Evolutionary conservation across 1,139 yeast genomes (phyloP), one percentile per base, ranked within the genome.

Genomic region (Pichia sp.): DNA sequence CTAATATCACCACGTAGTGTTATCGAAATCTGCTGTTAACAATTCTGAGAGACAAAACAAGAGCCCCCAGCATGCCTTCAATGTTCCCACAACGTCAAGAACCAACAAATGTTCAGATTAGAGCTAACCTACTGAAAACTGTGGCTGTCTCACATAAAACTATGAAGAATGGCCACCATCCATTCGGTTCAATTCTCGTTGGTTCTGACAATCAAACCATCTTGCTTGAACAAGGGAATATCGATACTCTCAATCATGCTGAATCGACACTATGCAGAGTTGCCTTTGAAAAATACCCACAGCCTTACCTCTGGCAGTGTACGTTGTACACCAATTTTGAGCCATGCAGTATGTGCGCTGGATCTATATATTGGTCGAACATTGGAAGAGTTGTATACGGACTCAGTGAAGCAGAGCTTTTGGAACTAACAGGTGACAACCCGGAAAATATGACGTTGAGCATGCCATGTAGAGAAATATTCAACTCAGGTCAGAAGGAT

Each of bases 281-380:
- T 8, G 53, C 54, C 6, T 48, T 41, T 33, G 46, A 37, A n/a
- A 34, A 30, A 31, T 48, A 34, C 25, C 23, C 49, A 6, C 49
- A 50, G 5, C 50, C 40, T 2, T 49, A 30, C 31, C 40, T 52
- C 1, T 53, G 55, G 55, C 20, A 38, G 27, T 53, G 56, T 33
- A 49, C 55, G 3, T 38, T 53, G n/a, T 51, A 49, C 29, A 50
- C 57, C 6, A 51, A 46, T 27, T 52, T 53, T 31, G 57, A 53
- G 39, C 56, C 57, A 4, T 53, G 57, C 32, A 39, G 44, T 15
- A 53, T 52, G 56, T 52, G 56, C 34, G 45, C 52, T 13, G 56
- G 56, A 2, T 43, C 55, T 2, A 40, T 49, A 15, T 53, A 53
- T 33, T 52, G 57, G 56, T 33, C 47, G 15, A 53, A 53, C 27